phyloP scores from a whole-genome alignment of 2,329 filamentous ascomycete genomes.

The Pleurostoma richardsiae region DNA sequence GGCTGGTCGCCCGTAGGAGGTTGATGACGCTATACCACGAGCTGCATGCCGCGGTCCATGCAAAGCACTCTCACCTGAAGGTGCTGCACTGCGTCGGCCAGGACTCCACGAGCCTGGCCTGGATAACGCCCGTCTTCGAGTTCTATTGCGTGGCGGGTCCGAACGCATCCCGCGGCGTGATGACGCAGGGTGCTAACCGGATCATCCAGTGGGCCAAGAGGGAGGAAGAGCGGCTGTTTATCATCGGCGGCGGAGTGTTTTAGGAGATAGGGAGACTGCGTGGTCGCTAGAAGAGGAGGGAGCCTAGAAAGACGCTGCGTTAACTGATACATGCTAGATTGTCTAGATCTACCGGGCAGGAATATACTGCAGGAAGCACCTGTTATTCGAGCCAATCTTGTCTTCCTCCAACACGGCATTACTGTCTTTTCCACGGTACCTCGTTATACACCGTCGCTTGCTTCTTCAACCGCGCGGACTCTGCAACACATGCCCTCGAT shows the following conservation, averaged over 20 bases:
- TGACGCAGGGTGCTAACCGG: slow-evolving; percentile 83
- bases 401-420: too few relatives aligned
- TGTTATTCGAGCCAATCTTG: too few relatives aligned
- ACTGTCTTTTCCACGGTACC: too few relatives aligned
- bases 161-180: slow-evolving; percentile 54
- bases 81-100: slow-evolving; percentile 74
- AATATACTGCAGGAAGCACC: too few relatives aligned
- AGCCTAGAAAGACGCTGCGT: too few relatives aligned
- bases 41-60: slow-evolving; percentile 80
- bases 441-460: too few relatives aligned
- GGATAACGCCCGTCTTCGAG: slow-evolving; percentile 88
- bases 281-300: neutral
- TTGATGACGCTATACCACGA: slow-evolving; percentile 82
- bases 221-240: slow-evolving; percentile 92
- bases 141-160: slow-evolving; percentile 92
- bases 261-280: slow-evolving; percentile 20
- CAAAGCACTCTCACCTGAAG: slow-evolving; percentile 78
- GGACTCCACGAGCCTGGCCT: slow-evolving; percentile 78
- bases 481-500: too few relatives aligned
- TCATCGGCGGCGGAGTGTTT: slow-evolving; percentile 93
- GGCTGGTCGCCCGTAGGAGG: slow-evolving; percentile 57
- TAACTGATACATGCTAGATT: too few relatives aligned
- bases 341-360: too few relatives aligned
- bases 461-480: too few relatives aligned
- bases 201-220: slow-evolving; percentile 86